Evolutionary conservation across 306 rosid species (phyloP), one percentile per base, ranked within the genome.

Genomic region (Gleditsia sinensis): DNA sequence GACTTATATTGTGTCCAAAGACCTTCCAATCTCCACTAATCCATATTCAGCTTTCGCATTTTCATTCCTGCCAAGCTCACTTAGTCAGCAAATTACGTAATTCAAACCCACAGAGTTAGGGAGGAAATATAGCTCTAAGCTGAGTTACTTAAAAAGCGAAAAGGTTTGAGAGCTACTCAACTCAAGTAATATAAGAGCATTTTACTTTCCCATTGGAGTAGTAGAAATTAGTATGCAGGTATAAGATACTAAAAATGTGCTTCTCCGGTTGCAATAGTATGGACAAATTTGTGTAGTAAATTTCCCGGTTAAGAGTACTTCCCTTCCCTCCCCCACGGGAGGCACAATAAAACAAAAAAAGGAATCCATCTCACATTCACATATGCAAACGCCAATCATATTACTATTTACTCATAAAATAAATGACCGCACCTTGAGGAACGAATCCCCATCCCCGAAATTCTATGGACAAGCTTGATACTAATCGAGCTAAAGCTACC

Each of bases 381-480:
- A 46, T 12, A 36, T 28, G 4, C 16, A 6, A 72, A 16, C 13
- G 6, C 14, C 1, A 75, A 64, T 57, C 11, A 17, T 3, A 57
- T 36, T 40, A 17, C 24, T 11, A 32, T 16, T 2, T 3, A 28
- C 4, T 28, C 32, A 32, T 67, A 14, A 69, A 32, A 33, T 20
- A 42, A 74, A 42, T 6, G 43, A 71, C 50, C 79, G 20, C 43
- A 89, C 91, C 94, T 83, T 89, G 91, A 71, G 94, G 91, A 76
- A 86, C 94, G 69, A 89, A 83, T 23, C 89, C 84, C 94, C 94
- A 89, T 20, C 77, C 59, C 43, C 62, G 77, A 39, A 91, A 81
- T 34, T 79, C 88, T 42, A 75, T 65, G 19, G 85, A 75, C 84
- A 87, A 80, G 72, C 91, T 84, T 25, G 91, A 86, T 6, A 84